Base-by-base conservation (phyloP, 805 yeast genomes). In the Ogataea ganodermae region DNA sequence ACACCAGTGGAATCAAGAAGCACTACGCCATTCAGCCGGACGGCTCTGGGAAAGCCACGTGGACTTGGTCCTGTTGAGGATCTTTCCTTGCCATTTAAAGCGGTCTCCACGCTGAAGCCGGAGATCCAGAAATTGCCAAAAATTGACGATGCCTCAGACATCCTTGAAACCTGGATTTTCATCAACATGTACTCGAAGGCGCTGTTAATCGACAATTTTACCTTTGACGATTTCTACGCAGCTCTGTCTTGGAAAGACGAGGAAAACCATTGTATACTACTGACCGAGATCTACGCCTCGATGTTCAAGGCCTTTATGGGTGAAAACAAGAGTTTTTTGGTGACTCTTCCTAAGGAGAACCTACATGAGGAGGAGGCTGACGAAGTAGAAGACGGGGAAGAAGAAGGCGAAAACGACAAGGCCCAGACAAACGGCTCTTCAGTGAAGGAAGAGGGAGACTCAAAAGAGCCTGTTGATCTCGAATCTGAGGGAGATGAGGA, bases 221-320 rank as follows among this genome's bases (percentile, higher is more conserved):
- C 92, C 0, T 87, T 86, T 68, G 96, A 89, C 66, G 95, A 85
- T 55, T 86, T 79, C 58, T 61, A 84, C 6, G 78, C 79, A 45
- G 83, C 80, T 9, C 62, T 84, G 67, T 68, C 70, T 31, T 71
- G 83, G 77, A 69, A 70, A 23, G 70, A 72, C 30, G 65, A 68
- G 2, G 65, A 67, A 4, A 72, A 74, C 2, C 65, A 79, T 31
- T 80, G 86, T 55, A 72, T 68, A 9, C 61, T 85, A 28, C 60
- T 87, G 26, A 78, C 81, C 54, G 92, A 84, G 63, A 74, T 88
- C 5, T 86, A 83, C 69, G 83, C 91, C 63, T 76, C 84, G 3
- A 66, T 83, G 12, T 63, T 87, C 35, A 74, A 81, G 35, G 79
- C 78, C 5, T 68, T 83, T 35, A 79, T 86, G 42, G 68, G 67